Base-by-base conservation (phyloP, 192 early-diverging fungal genomes). In the Glomus cerebriforme region DNA sequence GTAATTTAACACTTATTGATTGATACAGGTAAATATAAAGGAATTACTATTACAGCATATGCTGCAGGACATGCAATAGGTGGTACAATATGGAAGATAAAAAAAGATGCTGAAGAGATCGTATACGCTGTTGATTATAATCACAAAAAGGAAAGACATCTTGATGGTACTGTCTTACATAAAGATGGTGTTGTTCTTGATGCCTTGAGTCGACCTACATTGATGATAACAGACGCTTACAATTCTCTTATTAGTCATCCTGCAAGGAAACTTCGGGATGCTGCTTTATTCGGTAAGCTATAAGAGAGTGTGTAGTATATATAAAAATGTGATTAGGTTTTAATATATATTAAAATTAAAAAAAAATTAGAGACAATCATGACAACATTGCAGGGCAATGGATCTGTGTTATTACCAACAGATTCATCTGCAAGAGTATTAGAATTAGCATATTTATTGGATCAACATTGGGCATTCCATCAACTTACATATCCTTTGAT, bases 121-220 rank as follows among this genome's bases (percentile, higher is more conserved):
- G 86, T 98, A 6, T 99, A 99, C 80, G 96, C 97, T 1, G 94
- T 98, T 43, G 96, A 99, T 82, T 98, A 92, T 81, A 99, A 98
- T 82, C 95, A 98, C 81, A 88, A 91, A 58, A 94, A 93, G 75
- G 98, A 99, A 82, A 85, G 87, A 75, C 94, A 96, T 88, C 84
- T 95, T 78, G 92, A 93, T 70, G 89, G 89, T 12, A 92, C 92
- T n/a, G 88, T 91, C 6, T 79, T 95, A 22, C 84, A 82, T 35
- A 83, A 85, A 10, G 90, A 91, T 66, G 91, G 92, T 49, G 87
- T 81, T n/a, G 87, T 92, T 24, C 83, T 89, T 31, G 87, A 86
- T 58, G 84, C 92, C 9, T 88, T 99, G 45, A 83, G 85, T 62
- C 85, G 92, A 45, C 96, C 98, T 0, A 94, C 96, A 0, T 83